Evolutionary conservation across 177 flowering plant species (phyloP), one percentile per base, ranked within the genome.

Genomic region (Telopea speciosissima): DNA sequence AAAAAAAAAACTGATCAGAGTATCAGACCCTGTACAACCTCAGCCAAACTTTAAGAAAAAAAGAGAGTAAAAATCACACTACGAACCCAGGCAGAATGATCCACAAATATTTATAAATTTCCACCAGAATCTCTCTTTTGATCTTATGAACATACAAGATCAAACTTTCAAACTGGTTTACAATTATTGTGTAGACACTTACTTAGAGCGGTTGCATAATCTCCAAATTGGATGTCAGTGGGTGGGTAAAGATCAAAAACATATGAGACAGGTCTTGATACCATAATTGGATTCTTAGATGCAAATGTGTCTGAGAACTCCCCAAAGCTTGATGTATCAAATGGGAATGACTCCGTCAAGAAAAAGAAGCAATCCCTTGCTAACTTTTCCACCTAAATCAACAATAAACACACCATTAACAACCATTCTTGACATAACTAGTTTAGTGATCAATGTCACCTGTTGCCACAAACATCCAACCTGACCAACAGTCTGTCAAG

Each of bases 301-400:
- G 61, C 28, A 5, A 80, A 24, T 4, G 19, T 69, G 70, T 86
- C 89, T 3, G 74, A 31, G 69, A 91, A 61, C 68, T 80, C 72
- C 76, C 96, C 97, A 63, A 95, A 84, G 73, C 80, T 87, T 66
- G 79, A 75, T 79, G 87, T 96, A 44, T 89, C 90, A 69, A 78
- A 89, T 3, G 87, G 88, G 63, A 89, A 89, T 10, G 99, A 95
- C 68, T 84, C 75, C 9, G 61, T 66, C 1, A 95, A 90, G 79
- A 88, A 85, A 81, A 92, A 91, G 84, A 90, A 92, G 80, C 91
- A 76, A 3, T 92, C 92, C 75, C 96, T 80, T 6, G 76, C 97
- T 85, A 88, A 45, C 78, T 81, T 89, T 69, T 91, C 97, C 69
- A 91, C 96, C 99, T 95, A 86, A 73, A 79, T 79, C 66, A 74